Conservation (phyloP, 495 filamentous ascomycete species). For the Trichoderma parareesei region DNA sequence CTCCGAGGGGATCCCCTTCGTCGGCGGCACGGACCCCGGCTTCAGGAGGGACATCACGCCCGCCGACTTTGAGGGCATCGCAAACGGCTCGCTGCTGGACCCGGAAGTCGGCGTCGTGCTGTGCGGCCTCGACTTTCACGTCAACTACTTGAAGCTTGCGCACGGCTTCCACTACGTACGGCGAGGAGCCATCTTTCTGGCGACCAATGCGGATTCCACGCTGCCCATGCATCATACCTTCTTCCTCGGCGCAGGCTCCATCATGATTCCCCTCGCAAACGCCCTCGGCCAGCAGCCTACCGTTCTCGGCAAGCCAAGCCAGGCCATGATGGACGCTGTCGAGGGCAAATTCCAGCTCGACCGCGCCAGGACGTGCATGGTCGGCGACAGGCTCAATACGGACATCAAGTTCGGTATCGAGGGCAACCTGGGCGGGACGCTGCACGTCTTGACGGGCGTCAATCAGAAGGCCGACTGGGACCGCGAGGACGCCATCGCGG, state of each 20-base stretch:
- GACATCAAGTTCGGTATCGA: constrained; percentile 95
- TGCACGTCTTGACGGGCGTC: constrained; percentile 89
- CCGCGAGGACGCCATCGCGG: constrained; percentile 47
- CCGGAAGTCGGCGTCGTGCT: constrained; percentile 85
- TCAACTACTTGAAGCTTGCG: constrained; percentile 88
- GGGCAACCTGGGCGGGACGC: constrained; percentile 80
- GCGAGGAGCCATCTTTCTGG: constrained; percentile 79
- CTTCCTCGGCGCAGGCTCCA: constrained; percentile 86
- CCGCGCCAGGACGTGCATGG: constrained; percentile 81
- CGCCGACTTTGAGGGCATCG: constrained; percentile 68
- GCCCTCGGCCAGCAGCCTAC: constrained; percentile 64
- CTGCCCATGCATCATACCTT: constrained; percentile 70
- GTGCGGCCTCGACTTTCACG: constrained; percentile 79
- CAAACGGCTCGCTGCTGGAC: constrained; percentile 69
- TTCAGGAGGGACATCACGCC: constrained; percentile 67
- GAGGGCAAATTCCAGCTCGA: constrained; percentile 92
- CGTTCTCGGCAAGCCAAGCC: constrained; percentile 85
- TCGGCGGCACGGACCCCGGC: constrained; percentile 81
- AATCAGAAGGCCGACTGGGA: constrained; percentile 73
- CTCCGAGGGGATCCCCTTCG: constrained; percentile 65
- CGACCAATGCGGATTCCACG: constrained; percentile 86
- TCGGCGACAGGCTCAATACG: constrained; percentile 88
- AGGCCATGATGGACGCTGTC: constrained; percentile 98
- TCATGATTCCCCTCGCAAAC: constrained; percentile 68
- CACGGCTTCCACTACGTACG: constrained; percentile 78